Evolutionary conservation across 495 filamentous ascomycete species (phyloP).

Genomic region (Pyrenula massariospora): DNA sequence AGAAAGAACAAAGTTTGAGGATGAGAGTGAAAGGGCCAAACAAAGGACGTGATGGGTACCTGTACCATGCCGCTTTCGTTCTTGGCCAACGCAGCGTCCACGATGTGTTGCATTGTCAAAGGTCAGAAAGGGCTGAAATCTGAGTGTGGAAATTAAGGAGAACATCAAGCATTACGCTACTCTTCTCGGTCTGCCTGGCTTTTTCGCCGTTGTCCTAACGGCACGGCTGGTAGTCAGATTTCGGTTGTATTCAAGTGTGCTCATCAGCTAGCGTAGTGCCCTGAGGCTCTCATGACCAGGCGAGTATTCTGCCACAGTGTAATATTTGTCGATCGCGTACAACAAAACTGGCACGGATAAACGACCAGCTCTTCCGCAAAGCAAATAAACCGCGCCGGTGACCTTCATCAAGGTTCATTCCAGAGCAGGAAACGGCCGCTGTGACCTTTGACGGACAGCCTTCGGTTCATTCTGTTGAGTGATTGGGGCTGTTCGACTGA

Average conservation of each 20-base stretch:
- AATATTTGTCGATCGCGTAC: too few relatives aligned
- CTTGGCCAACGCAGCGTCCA: not conserved
- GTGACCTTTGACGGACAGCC: too few relatives aligned
- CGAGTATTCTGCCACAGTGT: too few relatives aligned
- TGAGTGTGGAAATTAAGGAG: not conserved
- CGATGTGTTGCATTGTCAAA: not conserved
- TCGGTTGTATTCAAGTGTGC: not conserved
- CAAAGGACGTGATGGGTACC: not conserved
- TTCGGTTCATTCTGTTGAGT: too few relatives aligned
- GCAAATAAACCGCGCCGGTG: too few relatives aligned
- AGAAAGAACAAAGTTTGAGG: not conserved
- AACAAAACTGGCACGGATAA: too few relatives aligned
- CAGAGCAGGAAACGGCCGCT: too few relatives aligned
- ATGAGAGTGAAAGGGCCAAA: not conserved
- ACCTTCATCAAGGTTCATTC: too few relatives aligned
- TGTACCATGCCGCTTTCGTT: not conserved
- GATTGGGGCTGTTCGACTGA: too few relatives aligned
- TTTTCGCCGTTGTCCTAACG: not conserved
- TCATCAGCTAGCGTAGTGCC: not conserved
- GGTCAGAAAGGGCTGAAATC: not conserved
- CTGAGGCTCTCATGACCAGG: too few relatives aligned
- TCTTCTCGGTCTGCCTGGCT: not conserved
- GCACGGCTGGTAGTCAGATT: not conserved
- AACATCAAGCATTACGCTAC: not conserved
- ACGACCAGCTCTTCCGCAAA: too few relatives aligned